Evolutionary conservation across 2,329 filamentous ascomycete species (phyloP).

Genomic region (Chaetomiaceae sp.): DNA sequence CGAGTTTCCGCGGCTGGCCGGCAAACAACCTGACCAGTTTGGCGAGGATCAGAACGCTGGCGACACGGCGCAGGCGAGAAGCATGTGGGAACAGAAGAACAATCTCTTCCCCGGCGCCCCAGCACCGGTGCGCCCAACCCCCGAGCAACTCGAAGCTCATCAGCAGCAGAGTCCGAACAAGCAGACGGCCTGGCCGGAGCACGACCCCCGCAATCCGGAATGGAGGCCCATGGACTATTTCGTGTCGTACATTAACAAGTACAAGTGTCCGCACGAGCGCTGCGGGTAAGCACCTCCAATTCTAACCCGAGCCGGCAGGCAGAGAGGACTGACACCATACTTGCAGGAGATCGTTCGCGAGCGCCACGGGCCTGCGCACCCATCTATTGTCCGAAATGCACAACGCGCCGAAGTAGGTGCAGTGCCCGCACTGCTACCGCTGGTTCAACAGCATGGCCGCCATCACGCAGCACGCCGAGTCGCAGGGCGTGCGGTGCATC

Average conservation of each 20-base stretch:
- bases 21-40: not conserved
- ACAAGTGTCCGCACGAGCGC: conserved; percentile 45
- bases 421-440: conserved; percentile 41
- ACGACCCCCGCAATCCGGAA: conserved; percentile 41
- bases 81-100: conserved; percentile 22
- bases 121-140: conserved; percentile 18
- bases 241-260: conserved; percentile 37
- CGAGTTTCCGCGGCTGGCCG: not conserved
- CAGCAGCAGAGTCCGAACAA: conserved; percentile 9
- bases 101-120: conserved; percentile 25
- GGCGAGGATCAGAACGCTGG: too few relatives aligned
- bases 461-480: conserved; percentile 45
- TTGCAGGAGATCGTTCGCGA: conserved; percentile 37
- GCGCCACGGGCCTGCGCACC: conserved; percentile 26
- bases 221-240: conserved; percentile 46
- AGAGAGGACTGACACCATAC: not conserved
- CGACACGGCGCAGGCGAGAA: too few relatives aligned
- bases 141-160: conserved; percentile 15
- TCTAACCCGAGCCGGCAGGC: not conserved
- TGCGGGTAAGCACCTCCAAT: conserved; percentile 41
- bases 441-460: conserved; percentile 37
- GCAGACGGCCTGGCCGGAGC: conserved; percentile 7
- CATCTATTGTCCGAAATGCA: conserved; percentile 44
- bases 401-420: conserved; percentile 26
- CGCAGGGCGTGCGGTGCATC: conserved; percentile 35